Evolutionary conservation across 768 basidiomycete genomes (phyloP).

Genomic region (Russula compacta): DNA sequence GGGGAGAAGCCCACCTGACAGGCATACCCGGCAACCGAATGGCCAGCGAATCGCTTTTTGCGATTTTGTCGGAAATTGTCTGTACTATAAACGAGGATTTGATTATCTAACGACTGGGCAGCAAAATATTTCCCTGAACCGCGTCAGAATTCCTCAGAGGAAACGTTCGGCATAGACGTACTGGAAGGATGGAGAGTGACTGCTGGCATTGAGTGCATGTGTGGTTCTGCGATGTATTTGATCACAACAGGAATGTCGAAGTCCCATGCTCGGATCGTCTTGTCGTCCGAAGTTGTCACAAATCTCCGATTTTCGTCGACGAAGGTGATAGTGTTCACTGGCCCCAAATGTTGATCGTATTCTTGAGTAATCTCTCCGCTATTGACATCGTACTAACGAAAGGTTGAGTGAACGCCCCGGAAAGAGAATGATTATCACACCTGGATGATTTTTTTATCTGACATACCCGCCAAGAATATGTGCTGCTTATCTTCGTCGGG

Average conservation of each 20-base stretch:
- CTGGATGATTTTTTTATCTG: constrained; percentile 98
- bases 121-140: constrained; percentile 86
- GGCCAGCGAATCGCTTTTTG: constrained; percentile 97
- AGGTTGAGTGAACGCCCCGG: constrained; percentile 7
- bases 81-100: constrained; percentile 94
- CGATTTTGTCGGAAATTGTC: constrained; percentile 98
- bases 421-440: constrained; percentile 33
- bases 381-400: constrained; percentile 81
- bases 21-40: constrained; percentile 94
- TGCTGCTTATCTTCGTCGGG: constrained; percentile 95
- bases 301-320: constrained; percentile 97
- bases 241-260: constrained; percentile 99
- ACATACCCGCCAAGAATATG: constrained; percentile 97
- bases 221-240: constrained; percentile 98
- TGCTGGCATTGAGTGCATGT: constrained; percentile 99
- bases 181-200: constrained; percentile 93
- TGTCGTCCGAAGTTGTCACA: constrained; percentile 97
- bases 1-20: constrained; percentile 97
- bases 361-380: constrained; percentile 95
- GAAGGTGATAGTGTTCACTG: constrained; percentile 98
- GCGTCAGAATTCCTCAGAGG: constrained; percentile 21
- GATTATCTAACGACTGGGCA: constrained; percentile 96
- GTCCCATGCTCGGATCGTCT: constrained; percentile 98
- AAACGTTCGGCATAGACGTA: constrained; percentile 37
- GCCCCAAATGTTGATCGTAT: constrained; percentile 97